phyloP scores from a whole-genome alignment of 805 yeast genomes.

The Candida montana region DNA sequence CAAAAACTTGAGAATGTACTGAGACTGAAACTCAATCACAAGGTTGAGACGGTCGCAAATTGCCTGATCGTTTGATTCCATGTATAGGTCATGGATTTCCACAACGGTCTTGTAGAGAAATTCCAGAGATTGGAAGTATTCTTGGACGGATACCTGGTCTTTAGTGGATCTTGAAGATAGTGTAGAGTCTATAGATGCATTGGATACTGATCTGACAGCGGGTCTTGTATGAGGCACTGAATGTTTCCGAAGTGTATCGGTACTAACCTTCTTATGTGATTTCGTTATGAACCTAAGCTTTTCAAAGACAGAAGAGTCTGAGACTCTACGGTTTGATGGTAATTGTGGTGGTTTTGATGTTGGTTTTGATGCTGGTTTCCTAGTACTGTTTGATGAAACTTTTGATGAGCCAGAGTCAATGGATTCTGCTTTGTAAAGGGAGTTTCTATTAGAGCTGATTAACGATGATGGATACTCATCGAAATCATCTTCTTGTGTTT shows the following conservation, averaged over 20 bases:
- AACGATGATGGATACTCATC: not conserved
- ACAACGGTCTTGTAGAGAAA: constrained; percentile 6
- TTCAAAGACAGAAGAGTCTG: constrained; percentile 5
- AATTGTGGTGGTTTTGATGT: not conserved
- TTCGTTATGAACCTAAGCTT: constrained; percentile 7
- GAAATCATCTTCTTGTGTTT: not conserved
- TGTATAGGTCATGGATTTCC: constrained; percentile 5
- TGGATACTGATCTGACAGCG: constrained; percentile 3
- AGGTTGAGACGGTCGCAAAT: constrained; percentile 1
- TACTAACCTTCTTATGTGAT: not conserved
- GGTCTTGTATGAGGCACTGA: not conserved
- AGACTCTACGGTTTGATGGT: not conserved
- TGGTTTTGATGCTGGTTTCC: too few species aligned
- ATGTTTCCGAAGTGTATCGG: not conserved
- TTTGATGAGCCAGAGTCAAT: constrained; percentile 1
- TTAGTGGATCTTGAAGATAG: constrained; percentile 9
- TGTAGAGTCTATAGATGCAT: not conserved
- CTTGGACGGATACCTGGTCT: constrained; percentile 11
- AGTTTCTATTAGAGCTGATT: not conserved
- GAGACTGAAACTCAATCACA: constrained; percentile 7
- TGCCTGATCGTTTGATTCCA: constrained; percentile 3
- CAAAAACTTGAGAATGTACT: constrained; percentile 11
- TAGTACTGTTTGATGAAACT: too few species aligned
- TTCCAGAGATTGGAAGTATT: constrained; percentile 9
- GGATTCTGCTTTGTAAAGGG: not conserved